Percentiles rank a stretch among this genome's conserved stretches.
Evolutionary conservation across 2,329 filamentous ascomycete species (phyloP).

Genomic region (Aspergillus sp.): DNA sequence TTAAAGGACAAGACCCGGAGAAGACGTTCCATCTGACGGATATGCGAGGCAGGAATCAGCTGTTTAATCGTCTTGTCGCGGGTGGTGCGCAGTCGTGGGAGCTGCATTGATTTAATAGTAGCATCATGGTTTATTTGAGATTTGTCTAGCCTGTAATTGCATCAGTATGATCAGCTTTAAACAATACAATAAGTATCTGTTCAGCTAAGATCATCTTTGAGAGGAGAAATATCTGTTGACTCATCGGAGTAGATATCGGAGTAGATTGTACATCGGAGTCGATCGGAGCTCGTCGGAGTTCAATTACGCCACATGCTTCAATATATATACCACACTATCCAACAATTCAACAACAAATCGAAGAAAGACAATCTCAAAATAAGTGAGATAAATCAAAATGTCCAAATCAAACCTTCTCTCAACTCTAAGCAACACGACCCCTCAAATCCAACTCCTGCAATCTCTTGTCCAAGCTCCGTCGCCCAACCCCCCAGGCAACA

Average conservation of each 20-base stretch:
- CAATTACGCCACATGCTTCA: neutral
- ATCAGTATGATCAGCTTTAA: too few relatives aligned
- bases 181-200: too few relatives aligned
- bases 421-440: neutral
- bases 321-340: neutral
- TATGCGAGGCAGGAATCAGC: slow-evolving; percentile 68
- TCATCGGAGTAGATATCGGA: too few relatives aligned
- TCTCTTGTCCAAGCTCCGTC: neutral
- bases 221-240: too few relatives aligned
- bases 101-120: neutral
- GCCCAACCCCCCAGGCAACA: neutral
- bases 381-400: neutral
- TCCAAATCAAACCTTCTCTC: neutral
- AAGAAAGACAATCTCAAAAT: neutral
- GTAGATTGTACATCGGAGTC: too few relatives aligned
- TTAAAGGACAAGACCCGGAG: slow-evolving; percentile 57
- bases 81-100: slow-evolving; percentile 79
- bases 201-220: too few relatives aligned
- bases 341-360: neutral
- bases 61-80: slow-evolving; percentile 76
- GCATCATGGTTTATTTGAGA: too few relatives aligned
- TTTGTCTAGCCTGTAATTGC: too few relatives aligned
- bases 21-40: slow-evolving; percentile 66
- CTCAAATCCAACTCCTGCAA: neutral
- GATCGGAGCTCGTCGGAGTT: neutral